Conservation (phyloP, 2,329 filamentous ascomycete species). For the Penicillium sclerotiorum region DNA sequence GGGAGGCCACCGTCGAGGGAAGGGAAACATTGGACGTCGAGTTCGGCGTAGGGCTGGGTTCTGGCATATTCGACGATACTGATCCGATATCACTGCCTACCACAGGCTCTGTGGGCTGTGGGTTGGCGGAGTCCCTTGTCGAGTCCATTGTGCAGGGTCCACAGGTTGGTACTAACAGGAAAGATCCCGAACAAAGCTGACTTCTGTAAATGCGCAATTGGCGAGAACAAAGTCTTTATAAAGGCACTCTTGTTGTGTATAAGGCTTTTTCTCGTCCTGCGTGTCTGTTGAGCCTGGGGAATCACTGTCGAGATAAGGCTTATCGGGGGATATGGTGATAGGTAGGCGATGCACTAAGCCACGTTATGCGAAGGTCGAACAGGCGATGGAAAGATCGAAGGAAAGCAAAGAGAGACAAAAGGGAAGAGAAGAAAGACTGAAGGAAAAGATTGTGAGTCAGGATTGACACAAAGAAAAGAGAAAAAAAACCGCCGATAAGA, state of each 20-base stretch:
- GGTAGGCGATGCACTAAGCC: too few species aligned
- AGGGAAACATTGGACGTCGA: neutral
- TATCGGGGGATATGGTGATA: slow-evolving; percentile 12
- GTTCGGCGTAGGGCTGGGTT: neutral
- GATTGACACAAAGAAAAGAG: slow-evolving; percentile 18
- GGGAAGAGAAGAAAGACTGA: slow-evolving; percentile 5
- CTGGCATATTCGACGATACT: neutral
- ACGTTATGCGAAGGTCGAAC: too few species aligned
- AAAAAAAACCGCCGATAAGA: slow-evolving; percentile 16
- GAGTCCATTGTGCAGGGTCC: slow-evolving; percentile 1
- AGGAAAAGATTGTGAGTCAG: slow-evolving; percentile 7
- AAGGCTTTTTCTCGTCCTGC: neutral
- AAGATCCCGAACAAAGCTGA: too few species aligned
- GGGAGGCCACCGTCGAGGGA: neutral
- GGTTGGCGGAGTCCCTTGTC: neutral
- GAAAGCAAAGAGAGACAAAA: slow-evolving; percentile 6
- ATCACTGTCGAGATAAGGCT: slow-evolving; percentile 22
- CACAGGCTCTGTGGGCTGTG: neutral
- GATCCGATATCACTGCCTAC: neutral
- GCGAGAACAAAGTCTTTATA: too few species aligned
- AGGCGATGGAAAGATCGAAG: slow-evolving; percentile 13
- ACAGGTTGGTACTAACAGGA: too few species aligned
- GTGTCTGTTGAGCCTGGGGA: neutral
- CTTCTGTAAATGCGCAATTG: too few species aligned
- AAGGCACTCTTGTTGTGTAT: too few species aligned